Base-by-base conservation (phyloP, 2,329 filamentous ascomycete genomes). In the Venturiaceae sp. region DNA sequence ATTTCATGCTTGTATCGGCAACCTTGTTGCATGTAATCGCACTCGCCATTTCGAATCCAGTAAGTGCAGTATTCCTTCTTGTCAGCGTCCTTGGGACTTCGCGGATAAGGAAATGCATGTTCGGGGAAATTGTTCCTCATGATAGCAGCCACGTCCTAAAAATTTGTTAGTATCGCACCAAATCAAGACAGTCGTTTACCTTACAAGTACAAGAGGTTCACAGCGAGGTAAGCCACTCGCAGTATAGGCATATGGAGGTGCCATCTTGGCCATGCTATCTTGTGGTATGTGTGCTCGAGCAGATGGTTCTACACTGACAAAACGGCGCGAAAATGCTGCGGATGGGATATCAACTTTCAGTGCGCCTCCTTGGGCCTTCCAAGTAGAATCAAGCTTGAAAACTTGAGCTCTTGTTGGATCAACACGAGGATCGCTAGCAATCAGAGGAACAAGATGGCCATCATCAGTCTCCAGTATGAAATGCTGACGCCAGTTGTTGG, bases 1-100 rank as follows among this genome's bases (percentile, higher is more conserved):
- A 96, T 95, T 69, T 94, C 88, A 69, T 96, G 92, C 74, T 91
- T 92, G 77, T 85, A 96, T 63, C 86, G 84, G 75, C 92, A 96
- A 0, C 92, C 91, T 67, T 92, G 86, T 69, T 95, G 89, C 3
- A 82, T 85, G 70, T 90, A 96, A 62, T 87, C 87, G 69, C 92
- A 96, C 46, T 88, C 83, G 21, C 90, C 91, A 60, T 88, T 86
- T 65, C 89, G 85, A 58, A 96, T 86, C 91, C 91, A 96, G 71
- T 92, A 90, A 60, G 90, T 89, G 72, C 91, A 96, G 71, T 87
- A 95, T 26, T 87, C 75, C 69, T 95, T 95, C 66, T 39, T 30
- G 21, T 58, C 47, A 5, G 30, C 6, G 23, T 50, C 44, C 7
- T 13, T 30, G 23, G 44, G 44, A n/a, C 44, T 50, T 23, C 44